These are phyloP conservation scores for Penicillium sclerotigenum DNA, from an alignment of 2,329 filamentous ascomycete genomes.

Conservation along the genomic window DNA sequence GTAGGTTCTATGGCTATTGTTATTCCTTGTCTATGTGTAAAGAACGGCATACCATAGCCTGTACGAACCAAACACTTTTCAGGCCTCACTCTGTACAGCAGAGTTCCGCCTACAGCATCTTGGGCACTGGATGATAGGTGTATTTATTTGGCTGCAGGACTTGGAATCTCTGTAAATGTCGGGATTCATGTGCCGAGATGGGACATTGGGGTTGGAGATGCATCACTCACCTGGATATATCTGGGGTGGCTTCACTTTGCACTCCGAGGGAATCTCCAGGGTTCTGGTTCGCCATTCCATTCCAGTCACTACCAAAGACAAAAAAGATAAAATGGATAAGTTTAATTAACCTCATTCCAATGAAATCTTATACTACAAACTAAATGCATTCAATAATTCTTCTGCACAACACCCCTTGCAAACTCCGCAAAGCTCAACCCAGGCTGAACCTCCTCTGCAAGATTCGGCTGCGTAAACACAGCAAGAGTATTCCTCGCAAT, in stretches of 20 bases:
- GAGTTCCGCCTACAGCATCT: not conserved
- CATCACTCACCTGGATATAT: not conserved
- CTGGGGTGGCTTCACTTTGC: not conserved
- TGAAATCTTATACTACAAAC: not conserved
- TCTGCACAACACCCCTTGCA: conserved; percentile 74
- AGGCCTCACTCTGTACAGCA: not conserved
- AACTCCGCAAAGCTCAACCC: conserved; percentile 74
- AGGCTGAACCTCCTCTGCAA: conserved; percentile 66
- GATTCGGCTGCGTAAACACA: conserved; percentile 94
- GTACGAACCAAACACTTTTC: too few species aligned
- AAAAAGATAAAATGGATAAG: not conserved
- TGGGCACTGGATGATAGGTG: not conserved
- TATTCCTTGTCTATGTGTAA: not conserved
- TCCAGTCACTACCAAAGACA: not conserved
- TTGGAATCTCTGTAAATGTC: not conserved
- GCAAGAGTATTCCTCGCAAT: conserved; percentile 85
- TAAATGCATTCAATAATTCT: conserved; percentile 49
- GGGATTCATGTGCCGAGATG: not conserved
- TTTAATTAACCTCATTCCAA: not conserved
- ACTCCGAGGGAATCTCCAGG: not conserved
- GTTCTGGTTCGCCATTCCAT: not conserved
- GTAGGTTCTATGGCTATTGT: not conserved
- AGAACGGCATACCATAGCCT: not conserved
- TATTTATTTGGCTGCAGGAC: not conserved
- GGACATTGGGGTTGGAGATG: not conserved